Conservation (phyloP, 495 filamentous ascomycete genomes). For the Alectoria sarmentosa region DNA sequence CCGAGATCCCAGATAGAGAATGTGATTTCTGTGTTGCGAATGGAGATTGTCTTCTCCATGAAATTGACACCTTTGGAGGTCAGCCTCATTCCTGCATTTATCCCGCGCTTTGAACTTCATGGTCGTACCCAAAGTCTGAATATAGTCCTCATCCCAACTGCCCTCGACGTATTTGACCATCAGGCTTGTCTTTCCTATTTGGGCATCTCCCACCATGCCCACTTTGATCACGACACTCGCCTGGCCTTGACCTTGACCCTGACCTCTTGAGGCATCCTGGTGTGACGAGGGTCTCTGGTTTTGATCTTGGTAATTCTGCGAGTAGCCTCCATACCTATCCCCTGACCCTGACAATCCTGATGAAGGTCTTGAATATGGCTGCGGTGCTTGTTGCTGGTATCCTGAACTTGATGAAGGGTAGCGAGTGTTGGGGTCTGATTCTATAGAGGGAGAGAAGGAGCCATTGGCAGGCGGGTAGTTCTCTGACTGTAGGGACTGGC, state of each 20-base stretch:
- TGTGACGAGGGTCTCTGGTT: slow-evolving; percentile 34
- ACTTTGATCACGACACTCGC: slow-evolving; percentile 98
- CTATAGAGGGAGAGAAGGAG: slow-evolving; percentile 36
- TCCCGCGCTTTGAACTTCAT: slow-evolving; percentile 11
- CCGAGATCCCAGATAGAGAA: slow-evolving; percentile 99
- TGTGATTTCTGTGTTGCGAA: slow-evolving; percentile 99
- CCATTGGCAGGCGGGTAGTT: slow-evolving; percentile 39
- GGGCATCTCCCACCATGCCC: slow-evolving; percentile 98
- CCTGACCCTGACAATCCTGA: slow-evolving; percentile 44
- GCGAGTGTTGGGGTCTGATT: slow-evolving; percentile 37
- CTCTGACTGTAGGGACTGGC: slow-evolving; percentile 39
- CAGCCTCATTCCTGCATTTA: not conserved
- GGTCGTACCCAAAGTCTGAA: slow-evolving; percentile 80
- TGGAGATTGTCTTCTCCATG: slow-evolving; percentile 99
- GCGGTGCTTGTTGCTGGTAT: slow-evolving; percentile 38
- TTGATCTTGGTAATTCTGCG: slow-evolving; percentile 40
- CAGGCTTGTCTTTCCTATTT: slow-evolving; percentile 96
- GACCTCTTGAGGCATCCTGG: slow-evolving; percentile 37
- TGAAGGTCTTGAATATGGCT: slow-evolving; percentile 41
- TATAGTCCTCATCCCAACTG: slow-evolving; percentile 99
- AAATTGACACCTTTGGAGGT: slow-evolving; percentile 74
- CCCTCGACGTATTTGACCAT: slow-evolving; percentile 99
- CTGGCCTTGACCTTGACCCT: slow-evolving; percentile 50
- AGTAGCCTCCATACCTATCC: slow-evolving; percentile 34
- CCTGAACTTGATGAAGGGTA: slow-evolving; percentile 29